Evolutionary conservation across 345 rosid genomes (phyloP).

Genomic region (Acer yangbiense): DNA sequence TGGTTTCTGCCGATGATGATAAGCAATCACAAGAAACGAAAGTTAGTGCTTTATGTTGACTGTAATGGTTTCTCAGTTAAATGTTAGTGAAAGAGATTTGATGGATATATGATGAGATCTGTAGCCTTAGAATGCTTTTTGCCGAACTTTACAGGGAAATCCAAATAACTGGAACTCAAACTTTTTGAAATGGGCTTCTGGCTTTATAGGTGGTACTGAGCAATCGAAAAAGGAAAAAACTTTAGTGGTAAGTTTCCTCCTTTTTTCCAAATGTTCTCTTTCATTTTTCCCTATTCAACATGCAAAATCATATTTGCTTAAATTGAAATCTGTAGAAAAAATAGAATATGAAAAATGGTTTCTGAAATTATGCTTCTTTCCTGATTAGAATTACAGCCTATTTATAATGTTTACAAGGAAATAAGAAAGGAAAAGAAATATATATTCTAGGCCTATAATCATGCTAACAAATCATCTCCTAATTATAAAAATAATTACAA

Average conservation of each 20-base stretch:
- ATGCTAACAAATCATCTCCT: no score
- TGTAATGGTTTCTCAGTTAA: constrained; percentile 9
- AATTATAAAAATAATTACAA: no score
- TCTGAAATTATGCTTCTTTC: no score
- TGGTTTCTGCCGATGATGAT: constrained; percentile 67
- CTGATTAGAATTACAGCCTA: no score
- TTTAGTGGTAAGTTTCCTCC: constrained; percentile 37
- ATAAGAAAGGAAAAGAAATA: no score
- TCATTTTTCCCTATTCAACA: neutral
- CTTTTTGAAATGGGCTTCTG: constrained; percentile 92
- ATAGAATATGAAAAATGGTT: no score
- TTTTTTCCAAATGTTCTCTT: neutral
- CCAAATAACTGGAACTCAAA: constrained; percentile 76
- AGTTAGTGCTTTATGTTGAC: constrained; percentile 40
- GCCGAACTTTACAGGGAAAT: constrained; percentile 42
- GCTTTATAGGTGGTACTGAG: constrained; percentile 68
- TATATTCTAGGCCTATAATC: no score
- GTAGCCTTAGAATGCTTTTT: constrained; percentile 17
- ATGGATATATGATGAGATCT: neutral
- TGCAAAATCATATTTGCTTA: neutral
- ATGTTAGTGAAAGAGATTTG: neutral
- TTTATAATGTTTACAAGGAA: no score
- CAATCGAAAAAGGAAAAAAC: constrained; percentile 45
- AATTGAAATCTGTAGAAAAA: neutral
- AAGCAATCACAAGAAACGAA: constrained; percentile 43